Percentiles rank a stretch among this genome's conserved stretches.
These are phyloP conservation scores for Protomyces macrosporus DNA, from an alignment of 1,139 yeast genomes.

Conservation along the genomic window DNA sequence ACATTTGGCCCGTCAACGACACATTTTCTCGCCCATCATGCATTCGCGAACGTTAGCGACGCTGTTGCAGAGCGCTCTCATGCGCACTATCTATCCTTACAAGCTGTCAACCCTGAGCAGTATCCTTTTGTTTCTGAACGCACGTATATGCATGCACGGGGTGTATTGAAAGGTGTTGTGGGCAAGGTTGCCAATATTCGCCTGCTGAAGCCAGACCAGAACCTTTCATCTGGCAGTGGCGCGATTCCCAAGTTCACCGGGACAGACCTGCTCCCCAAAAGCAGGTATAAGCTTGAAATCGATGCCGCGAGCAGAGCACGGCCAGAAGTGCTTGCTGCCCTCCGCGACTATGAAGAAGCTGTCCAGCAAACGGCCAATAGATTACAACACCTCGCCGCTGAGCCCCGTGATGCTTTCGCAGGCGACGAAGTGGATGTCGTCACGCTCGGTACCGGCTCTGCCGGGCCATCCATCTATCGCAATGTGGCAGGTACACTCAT, in stretches of 20 bases:
- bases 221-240: background rate
- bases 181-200: background rate
- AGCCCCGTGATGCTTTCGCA: background rate
- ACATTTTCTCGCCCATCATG: slow-evolving; percentile 3
- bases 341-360: background rate
- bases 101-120: background rate
- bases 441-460: slow-evolving; percentile 91
- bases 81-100: background rate
- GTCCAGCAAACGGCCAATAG: background rate
- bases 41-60: background rate
- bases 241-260: background rate
- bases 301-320: background rate
- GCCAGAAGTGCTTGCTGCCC: background rate
- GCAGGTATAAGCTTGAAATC: background rate
- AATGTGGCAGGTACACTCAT: slow-evolving; percentile 41
- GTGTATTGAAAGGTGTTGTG: background rate
- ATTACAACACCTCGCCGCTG: background rate
- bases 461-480: slow-evolving; percentile 76
- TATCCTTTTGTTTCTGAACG: background rate
- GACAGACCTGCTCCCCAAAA: background rate
- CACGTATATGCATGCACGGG: too few species aligned
- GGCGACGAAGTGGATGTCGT: slow-evolving; percentile 57
- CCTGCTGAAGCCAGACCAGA: background rate
- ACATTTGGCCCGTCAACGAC: slow-evolving; percentile 3
- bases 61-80: background rate